These are phyloP conservation scores for Nicotiana benthamiana DNA, from an alignment of 257 asterid genomes.

Conservation along the genomic window DNA sequence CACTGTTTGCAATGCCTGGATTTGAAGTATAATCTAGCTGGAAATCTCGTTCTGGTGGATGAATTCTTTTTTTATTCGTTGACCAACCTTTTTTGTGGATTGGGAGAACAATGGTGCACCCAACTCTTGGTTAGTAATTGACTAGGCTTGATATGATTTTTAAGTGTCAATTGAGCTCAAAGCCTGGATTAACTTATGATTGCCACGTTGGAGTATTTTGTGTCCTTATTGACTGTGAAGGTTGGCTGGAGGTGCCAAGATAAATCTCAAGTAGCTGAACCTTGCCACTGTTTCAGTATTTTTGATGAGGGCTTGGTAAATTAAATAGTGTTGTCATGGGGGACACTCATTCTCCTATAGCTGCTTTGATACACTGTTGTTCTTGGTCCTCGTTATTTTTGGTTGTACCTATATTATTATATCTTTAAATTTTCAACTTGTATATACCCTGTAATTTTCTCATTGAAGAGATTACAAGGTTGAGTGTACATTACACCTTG, in stretches of 20 bases:
- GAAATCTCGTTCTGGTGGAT: not conserved
- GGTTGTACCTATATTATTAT: slow-evolving; percentile 1
- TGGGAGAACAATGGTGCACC: not conserved
- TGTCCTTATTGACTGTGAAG: not conserved
- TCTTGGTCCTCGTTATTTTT: not conserved
- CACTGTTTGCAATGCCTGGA: slow-evolving; percentile 90
- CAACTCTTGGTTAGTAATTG: not conserved
- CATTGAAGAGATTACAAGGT: not conserved
- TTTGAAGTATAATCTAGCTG: slow-evolving; percentile 37
- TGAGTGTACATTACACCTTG: not conserved
- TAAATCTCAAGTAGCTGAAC: not conserved
- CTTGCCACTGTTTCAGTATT: not conserved
- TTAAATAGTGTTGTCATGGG: not conserved
- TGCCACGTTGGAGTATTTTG: not conserved
- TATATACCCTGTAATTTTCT: not conserved
- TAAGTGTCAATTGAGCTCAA: not conserved
- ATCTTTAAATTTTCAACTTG: not conserved
- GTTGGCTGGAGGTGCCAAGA: not conserved
- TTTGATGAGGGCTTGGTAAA: slow-evolving; percentile 3
- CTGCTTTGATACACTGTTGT: not conserved
- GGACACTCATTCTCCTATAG: not conserved
- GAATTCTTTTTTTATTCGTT: not conserved
- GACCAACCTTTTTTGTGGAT: not conserved
- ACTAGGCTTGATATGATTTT: not conserved
- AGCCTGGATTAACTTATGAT: not conserved